Evolutionary conservation across 1,284 basidiomycete species (phyloP).

Genomic region (Rhodotorula mucilaginosa): DNA sequence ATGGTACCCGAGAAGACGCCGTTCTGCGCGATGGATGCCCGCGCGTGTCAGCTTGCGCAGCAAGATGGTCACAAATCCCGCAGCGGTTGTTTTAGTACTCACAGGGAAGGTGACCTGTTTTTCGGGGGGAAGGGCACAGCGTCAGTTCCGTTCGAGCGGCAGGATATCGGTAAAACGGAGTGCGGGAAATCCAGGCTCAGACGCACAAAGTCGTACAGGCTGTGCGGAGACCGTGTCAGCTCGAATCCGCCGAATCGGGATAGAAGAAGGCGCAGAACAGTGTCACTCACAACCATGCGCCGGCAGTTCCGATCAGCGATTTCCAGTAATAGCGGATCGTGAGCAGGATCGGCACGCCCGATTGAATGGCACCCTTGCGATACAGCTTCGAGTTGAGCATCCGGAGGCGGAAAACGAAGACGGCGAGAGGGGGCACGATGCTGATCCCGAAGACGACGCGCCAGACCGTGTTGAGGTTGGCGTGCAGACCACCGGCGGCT

Average conservation of each 20-base stretch:
- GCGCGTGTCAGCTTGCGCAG: not conserved
- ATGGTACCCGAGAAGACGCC: conserved; percentile 29
- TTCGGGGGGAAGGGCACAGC: too few relatives aligned
- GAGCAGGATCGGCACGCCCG: conserved; percentile 62
- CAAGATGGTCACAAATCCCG: not conserved
- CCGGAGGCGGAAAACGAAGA: conserved; percentile 68
- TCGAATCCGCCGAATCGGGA: not conserved
- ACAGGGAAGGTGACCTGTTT: not conserved
- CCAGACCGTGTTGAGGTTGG: conserved; percentile 70
- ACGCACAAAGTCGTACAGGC: conserved; percentile 5
- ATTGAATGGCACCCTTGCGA: conserved; percentile 64
- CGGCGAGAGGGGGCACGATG: conserved; percentile 62
- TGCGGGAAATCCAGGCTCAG: too few relatives aligned
- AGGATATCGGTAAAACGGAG: too few relatives aligned
- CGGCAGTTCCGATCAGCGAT: conserved; percentile 65
- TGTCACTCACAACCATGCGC: conserved; percentile 63
- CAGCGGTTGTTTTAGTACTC: not conserved
- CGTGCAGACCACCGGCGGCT: conserved; percentile 59
- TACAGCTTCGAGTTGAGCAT: conserved; percentile 70
- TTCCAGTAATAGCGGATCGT: conserved; percentile 68
- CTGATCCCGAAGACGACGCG: conserved; percentile 71
- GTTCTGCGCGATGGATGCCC: not conserved
- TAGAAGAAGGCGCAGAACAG: too few relatives aligned
- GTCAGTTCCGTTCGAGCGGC: too few relatives aligned
- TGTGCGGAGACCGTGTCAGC: not conserved